These are phyloP conservation scores for Calonectria hawksworthii DNA, from an alignment of 2,329 filamentous ascomycete species.

Conservation along the genomic window DNA sequence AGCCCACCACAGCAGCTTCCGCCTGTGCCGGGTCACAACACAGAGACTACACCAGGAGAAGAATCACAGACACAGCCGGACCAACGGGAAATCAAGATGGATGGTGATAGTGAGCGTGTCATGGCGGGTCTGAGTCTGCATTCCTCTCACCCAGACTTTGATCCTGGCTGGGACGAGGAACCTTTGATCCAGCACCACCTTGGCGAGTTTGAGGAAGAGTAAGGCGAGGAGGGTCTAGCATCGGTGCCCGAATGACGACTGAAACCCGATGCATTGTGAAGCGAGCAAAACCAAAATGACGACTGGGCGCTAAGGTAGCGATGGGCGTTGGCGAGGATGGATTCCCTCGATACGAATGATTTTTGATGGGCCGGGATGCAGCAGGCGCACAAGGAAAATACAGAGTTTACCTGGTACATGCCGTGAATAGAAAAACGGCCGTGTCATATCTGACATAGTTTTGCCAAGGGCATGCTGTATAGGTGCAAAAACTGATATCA, in stretches of 20 bases:
- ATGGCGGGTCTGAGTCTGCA: not conserved
- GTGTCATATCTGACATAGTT: not conserved
- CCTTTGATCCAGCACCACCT: not conserved
- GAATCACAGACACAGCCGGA: not conserved
- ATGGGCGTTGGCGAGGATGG: not conserved
- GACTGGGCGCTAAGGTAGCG: not conserved
- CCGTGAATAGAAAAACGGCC: constrained; percentile 2
- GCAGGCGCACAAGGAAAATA: not conserved
- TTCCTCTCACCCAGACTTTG: constrained; percentile 5
- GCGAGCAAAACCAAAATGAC: not conserved
- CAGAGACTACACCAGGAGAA: not conserved
- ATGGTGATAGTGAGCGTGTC: not conserved
- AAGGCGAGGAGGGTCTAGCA: not conserved
- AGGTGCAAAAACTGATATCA: constrained; percentile 5
- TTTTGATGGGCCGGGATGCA: not conserved
- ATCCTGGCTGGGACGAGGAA: not conserved
- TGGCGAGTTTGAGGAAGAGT: not conserved
- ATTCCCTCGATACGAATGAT: not conserved
- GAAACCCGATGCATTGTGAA: constrained; percentile 8
- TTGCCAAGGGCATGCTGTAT: constrained; percentile 2
- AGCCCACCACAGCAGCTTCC: not conserved
- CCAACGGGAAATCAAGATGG: not conserved
- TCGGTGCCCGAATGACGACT: not conserved
- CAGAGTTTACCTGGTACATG: not conserved
- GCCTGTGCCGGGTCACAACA: not conserved